phyloP scores from a whole-genome alignment of 306 rosid genomes.

The Cercis canadensis region DNA sequence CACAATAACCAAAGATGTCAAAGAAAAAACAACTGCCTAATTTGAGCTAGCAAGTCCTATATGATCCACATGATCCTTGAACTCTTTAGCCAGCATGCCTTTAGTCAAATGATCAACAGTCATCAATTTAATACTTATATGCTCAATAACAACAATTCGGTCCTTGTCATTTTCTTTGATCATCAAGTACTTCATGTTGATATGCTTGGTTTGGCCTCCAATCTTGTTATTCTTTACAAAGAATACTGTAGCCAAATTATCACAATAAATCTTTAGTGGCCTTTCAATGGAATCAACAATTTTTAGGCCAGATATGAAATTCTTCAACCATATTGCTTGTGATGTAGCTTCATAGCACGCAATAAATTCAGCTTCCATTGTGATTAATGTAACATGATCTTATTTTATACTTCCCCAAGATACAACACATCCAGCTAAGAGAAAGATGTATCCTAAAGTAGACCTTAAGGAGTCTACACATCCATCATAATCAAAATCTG shows the following conservation, averaged over 20 bases:
- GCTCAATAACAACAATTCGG: background rate
- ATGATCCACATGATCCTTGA: background rate
- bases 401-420: background rate
- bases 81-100: background rate
- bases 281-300: background rate
- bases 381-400: background rate
- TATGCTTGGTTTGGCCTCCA: background rate
- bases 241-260: background rate
- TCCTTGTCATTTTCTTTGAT: background rate
- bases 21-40: background rate
- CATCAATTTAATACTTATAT: background rate
- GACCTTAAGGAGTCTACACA: background rate
- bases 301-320: background rate
- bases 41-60: background rate
- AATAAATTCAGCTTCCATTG: background rate
- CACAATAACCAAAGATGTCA: no score
- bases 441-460: constrained; percentile 5
- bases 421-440: background rate
- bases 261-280: background rate
- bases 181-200: background rate
- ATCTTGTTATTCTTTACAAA: background rate
- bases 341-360: constrained; percentile 7
- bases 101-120: background rate
- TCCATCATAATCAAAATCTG: background rate
- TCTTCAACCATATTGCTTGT: background rate